Percentiles rank a stretch among this genome's conserved stretches.
Conservation (phyloP, 352 stramenopile species). For the Globisporangium iwayamae region DNA sequence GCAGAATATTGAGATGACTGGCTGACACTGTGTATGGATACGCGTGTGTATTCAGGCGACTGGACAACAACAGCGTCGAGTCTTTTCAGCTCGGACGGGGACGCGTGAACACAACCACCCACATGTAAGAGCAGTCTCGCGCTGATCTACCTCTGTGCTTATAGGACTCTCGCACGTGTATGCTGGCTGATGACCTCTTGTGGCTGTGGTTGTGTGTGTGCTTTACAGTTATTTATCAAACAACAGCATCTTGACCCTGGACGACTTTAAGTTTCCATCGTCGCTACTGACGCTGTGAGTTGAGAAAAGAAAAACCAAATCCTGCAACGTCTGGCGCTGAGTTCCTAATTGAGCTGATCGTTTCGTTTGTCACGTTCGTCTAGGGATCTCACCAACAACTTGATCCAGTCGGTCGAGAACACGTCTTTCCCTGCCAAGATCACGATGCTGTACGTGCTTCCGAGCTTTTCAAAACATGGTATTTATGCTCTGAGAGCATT, state of each 20-base stretch:
- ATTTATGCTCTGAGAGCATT: background rate
- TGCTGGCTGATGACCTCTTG: background rate
- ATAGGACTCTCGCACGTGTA: no score
- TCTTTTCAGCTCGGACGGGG: conserved; percentile 3
- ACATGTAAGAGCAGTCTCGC: conserved; percentile 8
- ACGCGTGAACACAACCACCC: conserved; percentile 3
- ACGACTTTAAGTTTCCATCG: conserved; percentile 30
- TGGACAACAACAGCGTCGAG: conserved; percentile 14
- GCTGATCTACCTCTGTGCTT: no score
- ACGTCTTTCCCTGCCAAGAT: conserved; percentile 2
- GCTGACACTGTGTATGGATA: background rate
- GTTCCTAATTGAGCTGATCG: background rate
- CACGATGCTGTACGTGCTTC: conserved; percentile 10
- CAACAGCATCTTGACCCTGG: conserved; percentile 29
- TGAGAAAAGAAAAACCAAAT: no score
- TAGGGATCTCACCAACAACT: conserved; percentile 7
- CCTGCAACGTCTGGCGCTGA: no score
- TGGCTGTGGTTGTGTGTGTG: background rate
- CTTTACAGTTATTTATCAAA: conserved; percentile 29
- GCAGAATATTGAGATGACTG: background rate
- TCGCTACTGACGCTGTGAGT: conserved; percentile 15
- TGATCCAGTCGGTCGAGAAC: conserved; percentile 5
- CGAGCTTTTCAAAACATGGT: background rate
- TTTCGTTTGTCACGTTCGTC: background rate
- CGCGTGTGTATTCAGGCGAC: background rate